Conservation (phyloP, 1,284 basidiomycete genomes). For the Moniliella sp. region DNA sequence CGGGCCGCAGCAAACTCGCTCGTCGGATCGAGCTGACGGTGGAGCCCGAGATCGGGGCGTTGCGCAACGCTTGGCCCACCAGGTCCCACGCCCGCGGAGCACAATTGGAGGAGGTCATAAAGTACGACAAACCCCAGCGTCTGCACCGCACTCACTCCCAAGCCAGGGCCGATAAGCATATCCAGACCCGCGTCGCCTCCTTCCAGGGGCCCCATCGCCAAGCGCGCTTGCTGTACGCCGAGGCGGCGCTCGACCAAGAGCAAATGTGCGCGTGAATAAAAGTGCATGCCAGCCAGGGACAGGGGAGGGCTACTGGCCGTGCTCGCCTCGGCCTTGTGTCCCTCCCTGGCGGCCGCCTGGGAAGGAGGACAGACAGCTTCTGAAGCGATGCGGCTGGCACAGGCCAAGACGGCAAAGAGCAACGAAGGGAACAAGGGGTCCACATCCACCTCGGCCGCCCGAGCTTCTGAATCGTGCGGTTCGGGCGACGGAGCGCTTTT, state of each 20-base stretch:
- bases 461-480: neutral
- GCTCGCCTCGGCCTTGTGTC: too few relatives aligned
- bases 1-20: too few relatives aligned
- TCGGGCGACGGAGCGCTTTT: neutral
- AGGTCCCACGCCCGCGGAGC: slow-evolving; percentile 2
- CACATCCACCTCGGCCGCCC: neutral
- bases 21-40: slow-evolving; percentile 1
- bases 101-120: slow-evolving; percentile 2
- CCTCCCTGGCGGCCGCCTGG: too few relatives aligned
- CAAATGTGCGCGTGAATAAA: slow-evolving; percentile 1
- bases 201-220: too few relatives aligned
- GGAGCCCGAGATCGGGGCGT: slow-evolving; percentile 3
- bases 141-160: neutral
- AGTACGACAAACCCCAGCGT: slow-evolving; percentile 3
- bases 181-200: too few relatives aligned
- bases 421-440: slow-evolving; percentile 1
- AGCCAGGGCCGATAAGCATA: too few relatives aligned
- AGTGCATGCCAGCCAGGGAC: neutral
- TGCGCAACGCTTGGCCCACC: slow-evolving; percentile 1
- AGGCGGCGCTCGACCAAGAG: neutral
- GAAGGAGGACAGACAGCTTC: slow-evolving; percentile 1
- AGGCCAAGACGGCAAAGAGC: slow-evolving; percentile 3
- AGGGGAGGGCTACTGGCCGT: too few relatives aligned
- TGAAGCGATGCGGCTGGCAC: neutral
- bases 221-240: neutral